Evolutionary conservation across 352 stramenopile genomes (phyloP).

Genomic region (Thraustochytrium striatum): DNA sequence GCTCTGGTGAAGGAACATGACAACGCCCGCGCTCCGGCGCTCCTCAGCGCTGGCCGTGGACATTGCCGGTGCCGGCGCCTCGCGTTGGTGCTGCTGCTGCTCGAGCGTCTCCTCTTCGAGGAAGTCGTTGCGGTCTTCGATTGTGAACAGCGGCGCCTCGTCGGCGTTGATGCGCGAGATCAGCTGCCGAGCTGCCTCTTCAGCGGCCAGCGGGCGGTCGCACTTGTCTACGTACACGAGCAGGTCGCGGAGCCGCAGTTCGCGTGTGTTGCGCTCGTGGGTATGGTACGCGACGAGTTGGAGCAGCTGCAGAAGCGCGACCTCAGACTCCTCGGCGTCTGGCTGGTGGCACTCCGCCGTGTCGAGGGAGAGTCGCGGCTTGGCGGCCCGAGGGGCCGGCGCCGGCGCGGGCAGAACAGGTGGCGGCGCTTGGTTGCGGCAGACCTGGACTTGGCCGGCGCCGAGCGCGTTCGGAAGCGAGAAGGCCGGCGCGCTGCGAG

Average conservation of each 20-base stretch:
- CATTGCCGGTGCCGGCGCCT: not conserved
- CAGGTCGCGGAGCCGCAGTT: not conserved
- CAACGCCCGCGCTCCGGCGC: not conserved
- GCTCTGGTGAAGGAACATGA: conserved; percentile 8
- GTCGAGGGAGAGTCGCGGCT: too few relatives aligned
- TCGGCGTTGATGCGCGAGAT: conserved; percentile 6
- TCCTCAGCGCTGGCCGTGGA: not conserved
- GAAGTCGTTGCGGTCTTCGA: conserved; percentile 30
- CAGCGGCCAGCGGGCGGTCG: not conserved
- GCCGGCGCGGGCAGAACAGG: too few relatives aligned
- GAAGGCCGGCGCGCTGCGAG: not conserved
- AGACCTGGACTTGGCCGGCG: too few relatives aligned
- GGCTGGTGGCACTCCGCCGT: too few relatives aligned
- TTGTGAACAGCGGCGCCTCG: conserved; percentile 20
- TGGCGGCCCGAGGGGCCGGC: too few relatives aligned
- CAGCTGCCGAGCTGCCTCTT: not conserved
- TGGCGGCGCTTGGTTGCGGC: too few relatives aligned
- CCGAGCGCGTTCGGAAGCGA: too few relatives aligned
- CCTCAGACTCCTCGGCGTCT: too few relatives aligned
- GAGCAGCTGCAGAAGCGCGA: conserved; percentile 1
- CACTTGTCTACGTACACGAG: not conserved
- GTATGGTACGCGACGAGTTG: not conserved
- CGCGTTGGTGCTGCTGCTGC: conserved; percentile 15
- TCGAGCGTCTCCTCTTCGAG: conserved; percentile 29
- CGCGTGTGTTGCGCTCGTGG: not conserved